Evolutionary conservation across 164 flowering plant species (phyloP).

Genomic region (Malania oleifera): DNA sequence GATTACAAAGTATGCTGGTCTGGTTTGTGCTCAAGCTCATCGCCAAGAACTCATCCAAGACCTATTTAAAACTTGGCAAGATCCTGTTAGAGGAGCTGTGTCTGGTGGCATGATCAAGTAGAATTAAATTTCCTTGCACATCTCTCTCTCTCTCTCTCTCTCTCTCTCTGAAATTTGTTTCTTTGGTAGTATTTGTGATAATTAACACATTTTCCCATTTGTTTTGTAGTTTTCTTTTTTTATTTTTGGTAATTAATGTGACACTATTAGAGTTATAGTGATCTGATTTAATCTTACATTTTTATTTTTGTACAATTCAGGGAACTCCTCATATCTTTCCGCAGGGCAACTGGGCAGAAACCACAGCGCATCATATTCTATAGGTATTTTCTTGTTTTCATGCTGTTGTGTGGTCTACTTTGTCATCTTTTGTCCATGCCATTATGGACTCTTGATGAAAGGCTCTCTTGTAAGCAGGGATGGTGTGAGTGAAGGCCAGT

Average conservation of each 20-base stretch:
- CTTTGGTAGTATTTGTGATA: too few relatives aligned
- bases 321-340: slow-evolving; percentile 89
- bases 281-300: background rate
- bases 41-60: slow-evolving; percentile 78
- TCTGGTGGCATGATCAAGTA: slow-evolving; percentile 79
- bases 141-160: background rate
- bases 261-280: too few relatives aligned
- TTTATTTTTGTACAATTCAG: slow-evolving; percentile 25
- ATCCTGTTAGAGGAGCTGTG: slow-evolving; percentile 57
- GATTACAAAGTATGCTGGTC: slow-evolving; percentile 70
- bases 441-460: background rate
- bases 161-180: too few relatives aligned
- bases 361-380: slow-evolving; percentile 94
- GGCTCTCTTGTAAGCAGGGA: slow-evolving; percentile 41
- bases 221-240: too few relatives aligned
- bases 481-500: slow-evolving; percentile 90
- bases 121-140: background rate
- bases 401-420: background rate
- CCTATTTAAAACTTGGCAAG: slow-evolving; percentile 62
- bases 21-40: slow-evolving; percentile 79
- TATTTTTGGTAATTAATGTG: background rate
- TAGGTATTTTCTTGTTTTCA: slow-evolving; percentile 33
- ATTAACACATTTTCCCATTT: too few relatives aligned
- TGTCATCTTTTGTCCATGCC: background rate
- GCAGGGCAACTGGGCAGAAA: slow-evolving; percentile 81